Conservation (phyloP, 768 basidiomycete species). For the Russula griseocarnosa region DNA sequence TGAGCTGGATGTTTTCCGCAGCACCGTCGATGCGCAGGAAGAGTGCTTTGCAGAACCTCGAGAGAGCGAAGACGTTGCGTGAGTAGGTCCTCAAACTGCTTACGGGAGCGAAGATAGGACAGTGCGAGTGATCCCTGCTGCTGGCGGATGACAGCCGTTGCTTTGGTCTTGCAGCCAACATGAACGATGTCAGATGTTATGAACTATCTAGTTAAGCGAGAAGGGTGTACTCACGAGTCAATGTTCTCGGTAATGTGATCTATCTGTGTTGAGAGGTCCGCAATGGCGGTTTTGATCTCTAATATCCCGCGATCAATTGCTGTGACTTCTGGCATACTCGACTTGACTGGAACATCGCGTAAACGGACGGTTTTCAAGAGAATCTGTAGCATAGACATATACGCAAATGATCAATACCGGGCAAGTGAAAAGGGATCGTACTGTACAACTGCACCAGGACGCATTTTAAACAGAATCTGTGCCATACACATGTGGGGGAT, state of each 20-base stretch:
- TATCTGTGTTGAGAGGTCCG: constrained; percentile 64
- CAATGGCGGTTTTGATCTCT: constrained; percentile 70
- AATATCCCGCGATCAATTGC: constrained; percentile 80
- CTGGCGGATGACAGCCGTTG: constrained; percentile 57
- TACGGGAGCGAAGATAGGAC: constrained; percentile 73
- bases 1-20: constrained; percentile 83
- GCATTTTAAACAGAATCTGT: too few relatives aligned
- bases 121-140: constrained; percentile 73
- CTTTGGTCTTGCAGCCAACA: constrained; percentile 61
- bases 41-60: constrained; percentile 67
- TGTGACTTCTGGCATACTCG: constrained; percentile 51
- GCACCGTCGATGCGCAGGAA: constrained; percentile 83
- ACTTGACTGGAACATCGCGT: constrained; percentile 35
- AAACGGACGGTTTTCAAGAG: too few relatives aligned
- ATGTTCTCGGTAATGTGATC: constrained; percentile 66
- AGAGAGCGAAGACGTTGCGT: constrained; percentile 70
- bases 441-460: too few relatives aligned
- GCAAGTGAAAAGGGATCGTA: too few relatives aligned
- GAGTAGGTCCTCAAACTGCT: constrained; percentile 74
- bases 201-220: background rate
- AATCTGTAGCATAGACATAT: too few relatives aligned
- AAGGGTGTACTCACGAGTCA: constrained; percentile 50
- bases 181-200: constrained; percentile 2
- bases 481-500: too few relatives aligned
- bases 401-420: too few relatives aligned